phyloP scores from a whole-genome alignment of 169 alveolate genomes.

The Plasmodium vivax region DNA sequence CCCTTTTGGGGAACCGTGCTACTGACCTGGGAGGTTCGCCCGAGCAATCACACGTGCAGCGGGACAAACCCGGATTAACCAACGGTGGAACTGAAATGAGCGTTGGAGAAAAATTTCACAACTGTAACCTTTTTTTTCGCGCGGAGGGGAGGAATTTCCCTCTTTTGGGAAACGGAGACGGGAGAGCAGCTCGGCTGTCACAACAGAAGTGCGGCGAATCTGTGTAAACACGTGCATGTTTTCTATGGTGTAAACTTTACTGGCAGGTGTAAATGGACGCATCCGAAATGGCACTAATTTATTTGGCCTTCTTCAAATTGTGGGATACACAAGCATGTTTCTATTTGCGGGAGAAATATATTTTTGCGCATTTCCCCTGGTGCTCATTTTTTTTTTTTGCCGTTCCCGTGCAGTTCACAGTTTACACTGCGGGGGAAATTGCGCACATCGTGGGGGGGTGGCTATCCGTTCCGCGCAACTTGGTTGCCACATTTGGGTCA shows the following conservation, averaged over 20 bases:
- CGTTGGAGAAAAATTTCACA: neutral
- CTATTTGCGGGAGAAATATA: neutral
- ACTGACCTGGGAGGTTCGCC: neutral
- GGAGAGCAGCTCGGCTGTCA: neutral
- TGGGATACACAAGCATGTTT: neutral
- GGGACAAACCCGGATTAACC: neutral
- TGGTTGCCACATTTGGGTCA: neutral
- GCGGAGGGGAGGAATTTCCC: neutral
- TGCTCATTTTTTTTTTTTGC: neutral
- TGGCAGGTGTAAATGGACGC: neutral
- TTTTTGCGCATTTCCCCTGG: neutral
- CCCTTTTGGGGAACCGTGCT: neutral
- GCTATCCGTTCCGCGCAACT: neutral
- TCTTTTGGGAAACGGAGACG: neutral
- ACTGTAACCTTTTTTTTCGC: neutral
- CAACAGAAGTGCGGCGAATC: neutral
- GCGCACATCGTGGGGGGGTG: neutral
- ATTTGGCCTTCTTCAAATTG: neutral
- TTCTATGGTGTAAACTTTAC: neutral
- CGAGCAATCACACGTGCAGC: neutral
- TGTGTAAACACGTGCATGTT: neutral
- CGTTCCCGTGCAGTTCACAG: neutral
- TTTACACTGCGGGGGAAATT: neutral
- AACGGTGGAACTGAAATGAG: neutral
- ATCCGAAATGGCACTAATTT: neutral